Conservation (phyloP, 2,329 filamentous ascomycete genomes). For the Beauveria sp. region DNA sequence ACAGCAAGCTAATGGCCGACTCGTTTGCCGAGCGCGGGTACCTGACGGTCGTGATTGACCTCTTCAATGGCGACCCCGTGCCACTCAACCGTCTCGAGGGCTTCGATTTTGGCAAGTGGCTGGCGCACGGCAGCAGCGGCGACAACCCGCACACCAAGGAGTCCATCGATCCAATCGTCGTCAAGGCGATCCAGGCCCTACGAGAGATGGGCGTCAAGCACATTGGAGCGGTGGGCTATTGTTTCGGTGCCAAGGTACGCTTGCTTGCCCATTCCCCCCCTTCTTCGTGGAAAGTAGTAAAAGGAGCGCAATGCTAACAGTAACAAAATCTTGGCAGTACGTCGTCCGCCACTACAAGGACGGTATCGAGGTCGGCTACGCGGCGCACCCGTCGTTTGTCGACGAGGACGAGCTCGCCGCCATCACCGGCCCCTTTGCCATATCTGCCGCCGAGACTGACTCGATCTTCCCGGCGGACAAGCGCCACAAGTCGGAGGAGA, state of each 20-base stretch:
- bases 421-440: constrained; percentile 48
- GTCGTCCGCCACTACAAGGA: constrained; percentile 57
- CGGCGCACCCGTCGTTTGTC: constrained; percentile 58
- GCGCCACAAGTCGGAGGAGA: constrained; percentile 50
- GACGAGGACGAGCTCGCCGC: constrained; percentile 50
- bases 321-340: constrained; percentile 38
- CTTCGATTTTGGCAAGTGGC: constrained; percentile 26
- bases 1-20: constrained; percentile 35
- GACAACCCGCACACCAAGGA: constrained; percentile 35
- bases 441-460: constrained; percentile 59
- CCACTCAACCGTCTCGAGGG: constrained; percentile 18
- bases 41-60: constrained; percentile 29
- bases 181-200: constrained; percentile 44
- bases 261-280: neutral
- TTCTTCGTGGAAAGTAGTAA: no score
- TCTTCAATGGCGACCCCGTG: constrained; percentile 31
- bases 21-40: constrained; percentile 30
- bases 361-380: constrained; percentile 50
- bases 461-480: constrained; percentile 47
- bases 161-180: constrained; percentile 26
- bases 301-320: neutral
- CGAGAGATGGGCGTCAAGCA: constrained; percentile 41
- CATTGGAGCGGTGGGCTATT: constrained; percentile 54
- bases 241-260: constrained; percentile 56
- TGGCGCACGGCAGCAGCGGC: constrained; percentile 35